Conservation (phyloP, 1,139 yeast species). For the Lipomyces yarrowii region DNA sequence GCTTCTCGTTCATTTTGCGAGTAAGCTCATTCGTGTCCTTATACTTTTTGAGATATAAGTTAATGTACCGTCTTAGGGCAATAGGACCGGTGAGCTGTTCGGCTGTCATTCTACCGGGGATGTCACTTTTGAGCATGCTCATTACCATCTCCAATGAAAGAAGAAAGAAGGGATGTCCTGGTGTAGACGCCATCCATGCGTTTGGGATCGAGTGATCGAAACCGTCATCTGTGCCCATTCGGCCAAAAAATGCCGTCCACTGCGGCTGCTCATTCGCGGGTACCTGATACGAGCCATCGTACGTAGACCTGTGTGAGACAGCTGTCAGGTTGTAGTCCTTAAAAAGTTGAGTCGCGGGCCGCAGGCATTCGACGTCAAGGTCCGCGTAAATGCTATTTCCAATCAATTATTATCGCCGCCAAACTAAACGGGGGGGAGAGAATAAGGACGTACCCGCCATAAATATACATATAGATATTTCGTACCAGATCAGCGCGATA, state of each 20-base stretch:
- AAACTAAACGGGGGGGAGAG: too few relatives aligned
- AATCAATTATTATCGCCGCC: background rate
- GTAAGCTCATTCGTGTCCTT: background rate
- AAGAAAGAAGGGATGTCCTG: background rate
- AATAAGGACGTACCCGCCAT: background rate
- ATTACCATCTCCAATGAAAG: background rate
- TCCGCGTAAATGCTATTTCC: background rate
- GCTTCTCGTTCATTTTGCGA: background rate
- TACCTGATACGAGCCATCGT: background rate
- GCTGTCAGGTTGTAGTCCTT: background rate
- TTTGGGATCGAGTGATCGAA: slow-evolving; percentile 2
- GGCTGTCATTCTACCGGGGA: background rate
- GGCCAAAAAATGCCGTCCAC: background rate
- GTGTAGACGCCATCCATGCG: background rate
- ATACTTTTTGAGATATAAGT: background rate
- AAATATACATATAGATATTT: background rate
- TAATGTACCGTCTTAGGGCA: background rate
- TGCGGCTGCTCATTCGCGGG: background rate
- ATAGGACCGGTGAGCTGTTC: background rate
- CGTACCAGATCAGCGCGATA: background rate
- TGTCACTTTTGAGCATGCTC: background rate
- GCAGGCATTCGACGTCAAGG: background rate
- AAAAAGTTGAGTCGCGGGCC: background rate
- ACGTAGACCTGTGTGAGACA: background rate
- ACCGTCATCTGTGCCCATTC: background rate